Evolutionary conservation across 23 red algal species (phyloP).

Genomic region (Cyanidioschyzon merolae): DNA sequence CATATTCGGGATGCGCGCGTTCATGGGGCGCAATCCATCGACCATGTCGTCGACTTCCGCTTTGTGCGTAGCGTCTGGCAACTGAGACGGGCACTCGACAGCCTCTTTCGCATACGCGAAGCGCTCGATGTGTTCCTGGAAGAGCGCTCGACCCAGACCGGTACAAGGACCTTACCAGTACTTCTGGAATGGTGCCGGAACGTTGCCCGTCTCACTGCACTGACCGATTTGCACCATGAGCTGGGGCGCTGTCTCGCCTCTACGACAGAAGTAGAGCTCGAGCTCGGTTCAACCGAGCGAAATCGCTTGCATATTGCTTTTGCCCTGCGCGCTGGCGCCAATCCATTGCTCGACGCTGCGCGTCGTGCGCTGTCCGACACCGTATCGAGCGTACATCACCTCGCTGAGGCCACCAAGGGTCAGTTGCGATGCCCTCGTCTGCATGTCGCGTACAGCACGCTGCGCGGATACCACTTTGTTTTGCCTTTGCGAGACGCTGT

Average conservation of each 20-base stretch:
- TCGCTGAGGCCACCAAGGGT: constrained; percentile 15
- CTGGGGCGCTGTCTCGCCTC: constrained; percentile 40
- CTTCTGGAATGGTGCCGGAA: neutral
- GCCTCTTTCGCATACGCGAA: neutral
- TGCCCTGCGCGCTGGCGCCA: constrained; percentile 49
- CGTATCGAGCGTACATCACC: constrained; percentile 43
- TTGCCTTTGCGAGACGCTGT: constrained; percentile 23
- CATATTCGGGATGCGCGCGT: neutral
- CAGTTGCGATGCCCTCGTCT: constrained; percentile 34
- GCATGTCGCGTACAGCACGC: constrained; percentile 24
- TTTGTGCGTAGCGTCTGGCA: neutral
- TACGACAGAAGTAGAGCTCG: constrained; percentile 13
- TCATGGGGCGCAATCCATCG: neutral
- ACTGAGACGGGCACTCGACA: neutral
- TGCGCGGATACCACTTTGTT: constrained; percentile 51
- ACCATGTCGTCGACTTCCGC: neutral
- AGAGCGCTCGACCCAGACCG: neutral
- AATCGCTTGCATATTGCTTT: constrained; percentile 59
- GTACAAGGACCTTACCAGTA: neutral
- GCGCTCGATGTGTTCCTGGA: neutral
- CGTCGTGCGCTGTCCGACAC: constrained; percentile 62
- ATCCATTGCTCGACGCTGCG: constrained; percentile 61
- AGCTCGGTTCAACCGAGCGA: constrained; percentile 31
- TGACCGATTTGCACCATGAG: constrained; percentile 32
- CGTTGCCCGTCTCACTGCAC: constrained; percentile 1